Conservation (phyloP, 352 stramenopile species). For the Phytophthora cajani region DNA sequence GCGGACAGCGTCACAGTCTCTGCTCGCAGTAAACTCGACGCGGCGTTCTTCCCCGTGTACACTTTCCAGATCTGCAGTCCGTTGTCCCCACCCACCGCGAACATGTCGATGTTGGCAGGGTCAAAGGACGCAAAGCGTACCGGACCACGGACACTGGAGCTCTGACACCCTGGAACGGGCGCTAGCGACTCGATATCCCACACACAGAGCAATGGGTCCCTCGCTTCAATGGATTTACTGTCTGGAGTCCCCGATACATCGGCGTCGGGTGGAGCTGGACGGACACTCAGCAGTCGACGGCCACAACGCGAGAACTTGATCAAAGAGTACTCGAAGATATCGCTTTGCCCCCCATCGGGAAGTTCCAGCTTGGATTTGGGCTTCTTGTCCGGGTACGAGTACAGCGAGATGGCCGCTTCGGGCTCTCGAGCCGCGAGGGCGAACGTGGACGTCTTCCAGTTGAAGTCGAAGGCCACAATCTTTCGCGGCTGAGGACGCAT, state of each 20-base stretch:
- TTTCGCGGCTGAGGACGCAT: slow-evolving; percentile 56
- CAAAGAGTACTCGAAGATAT: slow-evolving; percentile 65
- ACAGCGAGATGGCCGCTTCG: slow-evolving; percentile 62
- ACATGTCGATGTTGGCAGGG: slow-evolving; percentile 59
- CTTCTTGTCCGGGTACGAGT: slow-evolving; percentile 84
- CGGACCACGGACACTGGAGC: slow-evolving; percentile 11
- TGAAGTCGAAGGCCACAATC: slow-evolving; percentile 72
- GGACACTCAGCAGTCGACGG: slow-evolving; percentile 58
- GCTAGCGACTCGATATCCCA: slow-evolving; percentile 68
- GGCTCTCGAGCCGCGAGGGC: slow-evolving; percentile 63
- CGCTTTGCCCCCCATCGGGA: slow-evolving; percentile 14
- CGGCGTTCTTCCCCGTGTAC: slow-evolving; percentile 44
- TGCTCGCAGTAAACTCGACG: slow-evolving; percentile 41
- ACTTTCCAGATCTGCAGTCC: slow-evolving; percentile 78
- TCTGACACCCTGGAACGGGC: slow-evolving; percentile 55
- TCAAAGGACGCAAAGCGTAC: slow-evolving; percentile 77
- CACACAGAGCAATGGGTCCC: slow-evolving; percentile 48
- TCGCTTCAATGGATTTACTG: slow-evolving; percentile 6
- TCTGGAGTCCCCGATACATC: neutral
- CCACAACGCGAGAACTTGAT: slow-evolving; percentile 80
- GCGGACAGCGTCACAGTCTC: slow-evolving; percentile 26
- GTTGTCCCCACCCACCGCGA: slow-evolving; percentile 67
- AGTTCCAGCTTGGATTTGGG: slow-evolving; percentile 55
- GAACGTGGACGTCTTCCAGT: slow-evolving; percentile 62
- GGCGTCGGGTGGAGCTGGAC: slow-evolving; percentile 17